A percentile compares a stretch with the other conserved stretches of the same genome.
Conservation (phyloP, 2,329 filamentous ascomycete species). For the Didymella sp. region DNA sequence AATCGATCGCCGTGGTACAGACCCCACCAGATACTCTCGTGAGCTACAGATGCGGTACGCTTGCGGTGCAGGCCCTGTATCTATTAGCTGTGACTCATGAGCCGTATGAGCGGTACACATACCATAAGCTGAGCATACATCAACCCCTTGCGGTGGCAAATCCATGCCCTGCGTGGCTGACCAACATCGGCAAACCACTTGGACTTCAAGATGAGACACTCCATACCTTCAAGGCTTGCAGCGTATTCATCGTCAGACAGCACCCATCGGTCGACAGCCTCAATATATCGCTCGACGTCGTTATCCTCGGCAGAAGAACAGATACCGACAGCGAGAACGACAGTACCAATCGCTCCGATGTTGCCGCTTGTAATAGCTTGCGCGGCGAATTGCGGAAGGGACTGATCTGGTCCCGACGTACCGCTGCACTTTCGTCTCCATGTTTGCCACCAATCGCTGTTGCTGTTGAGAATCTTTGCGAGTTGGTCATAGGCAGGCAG, state of each 20-base stretch:
- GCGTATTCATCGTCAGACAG: constrained; percentile 59
- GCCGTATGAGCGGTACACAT: constrained; percentile 29
- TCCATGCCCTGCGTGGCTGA: constrained; percentile 63
- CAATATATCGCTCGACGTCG: constrained; percentile 57
- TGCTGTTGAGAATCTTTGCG: constrained; percentile 42
- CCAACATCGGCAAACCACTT: constrained; percentile 64
- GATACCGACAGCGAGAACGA: constrained; percentile 49
- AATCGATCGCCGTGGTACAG: constrained; percentile 57
- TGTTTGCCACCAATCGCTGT: constrained; percentile 53
- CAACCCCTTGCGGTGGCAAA: constrained; percentile 59
- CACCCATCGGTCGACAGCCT: constrained; percentile 57
- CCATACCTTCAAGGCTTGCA: constrained; percentile 60
- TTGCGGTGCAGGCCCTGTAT: constrained; percentile 49
- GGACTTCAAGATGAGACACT: constrained; percentile 59
- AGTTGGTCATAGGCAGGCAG: constrained; percentile 48
- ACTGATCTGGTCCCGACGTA: constrained; percentile 49
- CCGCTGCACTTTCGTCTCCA: constrained; percentile 54
- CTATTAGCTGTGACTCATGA: constrained; percentile 20
- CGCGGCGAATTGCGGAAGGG: constrained; percentile 51
- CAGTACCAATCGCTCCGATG: constrained; percentile 48
- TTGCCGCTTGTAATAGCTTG: constrained; percentile 55
- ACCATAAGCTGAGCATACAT: constrained; percentile 62
- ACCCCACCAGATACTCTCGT: constrained; percentile 52
- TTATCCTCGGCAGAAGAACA: constrained; percentile 52
- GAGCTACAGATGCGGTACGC: constrained; percentile 41